Percentiles rank a stretch among this genome's conserved stretches.
These are phyloP conservation scores for Aspergillus latus DNA, from an alignment of 2,329 filamentous ascomycete genomes.

Conservation along the genomic window DNA sequence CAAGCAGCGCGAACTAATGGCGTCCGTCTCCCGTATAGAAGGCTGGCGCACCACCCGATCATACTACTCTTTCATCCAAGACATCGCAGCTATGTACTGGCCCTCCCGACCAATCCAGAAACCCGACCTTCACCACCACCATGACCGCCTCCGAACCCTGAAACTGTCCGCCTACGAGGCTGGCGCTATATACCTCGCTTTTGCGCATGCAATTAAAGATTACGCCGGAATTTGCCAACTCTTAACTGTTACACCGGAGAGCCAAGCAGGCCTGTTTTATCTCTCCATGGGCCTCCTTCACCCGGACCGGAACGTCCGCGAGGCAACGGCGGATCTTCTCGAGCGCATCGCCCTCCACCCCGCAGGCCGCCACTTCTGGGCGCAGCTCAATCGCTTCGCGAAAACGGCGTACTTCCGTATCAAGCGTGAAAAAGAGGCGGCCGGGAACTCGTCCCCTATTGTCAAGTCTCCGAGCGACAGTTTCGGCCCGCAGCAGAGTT, in stretches of 20 bases:
- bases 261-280: slow-evolving; percentile 86
- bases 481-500: slow-evolving; percentile 35
- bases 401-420: slow-evolving; percentile 82
- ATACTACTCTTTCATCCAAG: slow-evolving; percentile 94
- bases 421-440: slow-evolving; percentile 59
- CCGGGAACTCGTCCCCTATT: slow-evolving; percentile 15
- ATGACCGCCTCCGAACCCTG: slow-evolving; percentile 82
- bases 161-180: slow-evolving; percentile 74
- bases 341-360: slow-evolving; percentile 83
- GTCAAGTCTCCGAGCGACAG: slow-evolving; percentile 21
- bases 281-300: slow-evolving; percentile 89
- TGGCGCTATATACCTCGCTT: slow-evolving; percentile 79
- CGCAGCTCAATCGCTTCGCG: slow-evolving; percentile 78
- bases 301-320: slow-evolving; percentile 74
- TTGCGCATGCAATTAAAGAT: slow-evolving; percentile 71
- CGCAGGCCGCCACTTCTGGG: slow-evolving; percentile 92
- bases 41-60: slow-evolving; percentile 94
- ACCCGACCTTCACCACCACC: slow-evolving; percentile 80
- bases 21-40: slow-evolving; percentile 89
- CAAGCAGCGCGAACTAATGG: slow-evolving; percentile 82
- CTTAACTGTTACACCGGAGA: slow-evolving; percentile 78
- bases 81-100: slow-evolving; percentile 42
- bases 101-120: slow-evolving; percentile 42
- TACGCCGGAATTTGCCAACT: slow-evolving; percentile 86
- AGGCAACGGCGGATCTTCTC: slow-evolving; percentile 74